Evolutionary conservation across 2,329 filamentous ascomycete genomes (phyloP).

Genomic region (Fusarium sp.): DNA sequence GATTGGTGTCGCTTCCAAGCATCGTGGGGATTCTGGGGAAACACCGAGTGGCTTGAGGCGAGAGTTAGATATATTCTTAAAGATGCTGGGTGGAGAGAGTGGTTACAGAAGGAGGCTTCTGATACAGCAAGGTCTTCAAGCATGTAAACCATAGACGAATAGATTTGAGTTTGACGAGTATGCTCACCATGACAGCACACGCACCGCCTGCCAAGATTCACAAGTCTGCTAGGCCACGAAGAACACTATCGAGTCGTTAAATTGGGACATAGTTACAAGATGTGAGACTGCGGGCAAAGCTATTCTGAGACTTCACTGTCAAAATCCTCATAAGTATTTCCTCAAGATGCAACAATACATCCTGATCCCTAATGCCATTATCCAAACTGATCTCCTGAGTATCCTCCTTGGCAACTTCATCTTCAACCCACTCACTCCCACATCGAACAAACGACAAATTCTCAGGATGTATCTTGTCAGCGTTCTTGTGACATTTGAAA

Average conservation of each 20-base stretch:
- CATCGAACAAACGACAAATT: not conserved
- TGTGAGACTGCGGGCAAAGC: fast-evolving
- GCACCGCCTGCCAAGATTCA: not conserved
- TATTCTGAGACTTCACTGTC: not conserved
- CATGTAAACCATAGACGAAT: not conserved
- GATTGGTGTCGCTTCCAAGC: constrained; percentile 73
- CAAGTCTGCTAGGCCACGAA: too few species aligned
- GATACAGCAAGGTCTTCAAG: not conserved
- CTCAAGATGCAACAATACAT: not conserved
- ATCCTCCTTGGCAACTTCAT: not conserved
- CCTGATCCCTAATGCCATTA: not conserved
- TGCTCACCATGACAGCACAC: not conserved
- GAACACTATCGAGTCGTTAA: too few species aligned
- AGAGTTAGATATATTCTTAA: constrained; percentile 60
- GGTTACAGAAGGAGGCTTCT: constrained; percentile 48
- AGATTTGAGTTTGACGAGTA: not conserved
- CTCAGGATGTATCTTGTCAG: not conserved
- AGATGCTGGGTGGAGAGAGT: constrained; percentile 56
- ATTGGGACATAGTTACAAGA: fast-evolving
- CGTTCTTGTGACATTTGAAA: not conserved
- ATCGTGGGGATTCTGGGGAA: constrained; percentile 70
- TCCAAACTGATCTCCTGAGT: not conserved
- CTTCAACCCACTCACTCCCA: not conserved
- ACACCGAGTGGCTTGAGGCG: constrained; percentile 66
- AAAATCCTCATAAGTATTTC: not conserved